A percentile compares a stretch with the other conserved stretches of the same genome.
These are phyloP conservation scores for Xylaria sp. DNA, from an alignment of 2,329 filamentous ascomycete species.

Conservation along the genomic window DNA sequence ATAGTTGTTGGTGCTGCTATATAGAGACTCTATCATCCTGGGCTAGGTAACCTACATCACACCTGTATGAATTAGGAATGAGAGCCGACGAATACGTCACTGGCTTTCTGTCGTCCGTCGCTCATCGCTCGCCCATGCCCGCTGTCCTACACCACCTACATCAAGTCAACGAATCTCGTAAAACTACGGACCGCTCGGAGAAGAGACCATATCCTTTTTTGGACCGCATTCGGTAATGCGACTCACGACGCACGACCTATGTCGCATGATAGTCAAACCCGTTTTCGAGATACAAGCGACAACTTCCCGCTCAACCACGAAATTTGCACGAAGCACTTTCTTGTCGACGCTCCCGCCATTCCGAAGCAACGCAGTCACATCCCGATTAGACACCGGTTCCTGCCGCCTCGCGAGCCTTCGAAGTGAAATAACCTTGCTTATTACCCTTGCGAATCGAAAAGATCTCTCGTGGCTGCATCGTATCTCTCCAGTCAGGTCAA, in stretches of 20 bases:
- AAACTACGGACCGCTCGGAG: no score
- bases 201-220: no score
- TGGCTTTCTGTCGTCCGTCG: neutral
- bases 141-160: neutral
- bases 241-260: neutral
- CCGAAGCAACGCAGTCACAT: neutral
- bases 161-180: neutral
- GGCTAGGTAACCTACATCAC: neutral
- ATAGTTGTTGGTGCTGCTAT: neutral
- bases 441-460: neutral
- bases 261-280: no score
- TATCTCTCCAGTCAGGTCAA: neutral
- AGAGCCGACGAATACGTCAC: conserved; percentile 23
- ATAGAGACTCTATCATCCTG: neutral
- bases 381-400: neutral
- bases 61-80: neutral
- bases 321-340: no score
- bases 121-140: neutral
- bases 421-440: neutral
- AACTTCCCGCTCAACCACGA: neutral
- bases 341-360: neutral
- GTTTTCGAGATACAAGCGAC: no score
- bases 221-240: neutral
- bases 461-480: neutral
- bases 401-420: neutral